Evolutionary conservation across 768 basidiomycete species (phyloP).

Genomic region (Leccinum disarticulatum): DNA sequence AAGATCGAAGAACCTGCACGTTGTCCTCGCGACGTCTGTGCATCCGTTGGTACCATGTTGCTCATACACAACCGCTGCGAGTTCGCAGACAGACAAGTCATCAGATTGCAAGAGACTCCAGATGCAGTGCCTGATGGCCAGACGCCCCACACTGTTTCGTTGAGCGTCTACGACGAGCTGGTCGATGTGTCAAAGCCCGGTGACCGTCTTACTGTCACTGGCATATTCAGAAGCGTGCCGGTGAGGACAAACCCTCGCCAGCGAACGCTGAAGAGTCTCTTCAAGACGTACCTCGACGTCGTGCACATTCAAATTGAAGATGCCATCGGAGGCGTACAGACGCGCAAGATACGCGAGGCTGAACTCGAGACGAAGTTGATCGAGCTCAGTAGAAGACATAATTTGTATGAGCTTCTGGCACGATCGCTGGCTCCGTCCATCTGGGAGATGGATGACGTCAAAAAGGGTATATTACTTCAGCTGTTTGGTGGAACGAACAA

Average conservation of each 20-base stretch:
- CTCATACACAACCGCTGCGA: constrained; percentile 97
- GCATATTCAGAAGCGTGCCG: constrained; percentile 93
- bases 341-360: constrained; percentile 46
- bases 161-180: constrained; percentile 98
- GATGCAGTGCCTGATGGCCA: constrained; percentile 98
- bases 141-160: constrained; percentile 94
- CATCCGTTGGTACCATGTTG: constrained; percentile 84
- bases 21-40: constrained; percentile 94
- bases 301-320: constrained; percentile 80
- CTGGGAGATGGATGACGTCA: constrained; percentile 98
- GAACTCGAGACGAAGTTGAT: constrained; percentile 80
- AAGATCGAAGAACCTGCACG: constrained; percentile 90
- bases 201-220: constrained; percentile 86
- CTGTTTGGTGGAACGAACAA: constrained; percentile 99
- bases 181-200: constrained; percentile 97
- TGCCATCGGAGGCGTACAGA: constrained; percentile 35
- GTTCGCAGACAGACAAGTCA: constrained; percentile 94
- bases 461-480: constrained; percentile 95
- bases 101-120: constrained; percentile 95
- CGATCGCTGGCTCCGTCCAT: constrained; percentile 91
- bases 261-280: constrained; percentile 88
- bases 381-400: constrained; percentile 68
- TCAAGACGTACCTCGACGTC: constrained; percentile 97
- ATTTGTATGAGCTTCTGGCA: constrained; percentile 85
- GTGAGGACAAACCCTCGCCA: constrained; percentile 94